Evolutionary conservation across 2,329 filamentous ascomycete genomes (phyloP).

Genomic region (Colletotrichum trifolii): DNA sequence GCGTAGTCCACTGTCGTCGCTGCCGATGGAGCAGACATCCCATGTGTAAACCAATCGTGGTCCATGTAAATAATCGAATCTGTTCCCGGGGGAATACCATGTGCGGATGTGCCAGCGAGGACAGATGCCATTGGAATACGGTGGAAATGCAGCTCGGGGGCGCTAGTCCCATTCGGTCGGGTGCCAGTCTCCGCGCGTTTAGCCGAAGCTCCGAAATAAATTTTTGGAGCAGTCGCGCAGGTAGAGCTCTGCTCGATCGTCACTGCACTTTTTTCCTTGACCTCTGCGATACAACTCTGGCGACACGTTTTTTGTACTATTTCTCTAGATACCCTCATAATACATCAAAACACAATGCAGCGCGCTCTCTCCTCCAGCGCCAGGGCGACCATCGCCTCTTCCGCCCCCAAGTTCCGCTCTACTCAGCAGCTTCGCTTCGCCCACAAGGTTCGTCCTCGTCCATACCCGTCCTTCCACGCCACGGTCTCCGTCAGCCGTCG

Average conservation of each 20-base stretch:
- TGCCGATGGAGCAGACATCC: not conserved
- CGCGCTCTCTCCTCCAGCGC: constrained; percentile 87
- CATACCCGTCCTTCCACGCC: too few species aligned
- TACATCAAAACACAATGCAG: constrained; percentile 77
- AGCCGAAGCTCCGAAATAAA: constrained; percentile 54
- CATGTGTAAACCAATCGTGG: not conserved
- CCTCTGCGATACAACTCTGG: constrained; percentile 42
- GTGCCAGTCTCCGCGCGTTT: constrained; percentile 49
- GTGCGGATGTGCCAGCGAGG: constrained; percentile 35
- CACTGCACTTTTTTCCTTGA: constrained; percentile 41
- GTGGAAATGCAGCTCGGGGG: constrained; percentile 45
- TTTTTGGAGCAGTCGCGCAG: constrained; percentile 48
- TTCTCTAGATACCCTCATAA: constrained; percentile 45
- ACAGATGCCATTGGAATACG: constrained; percentile 50
- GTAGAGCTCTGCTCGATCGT: constrained; percentile 34
- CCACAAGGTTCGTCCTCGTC: constrained; percentile 79
- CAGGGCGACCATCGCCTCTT: constrained; percentile 82
- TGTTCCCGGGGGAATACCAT: constrained; percentile 28
- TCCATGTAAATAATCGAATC: constrained; percentile 6
- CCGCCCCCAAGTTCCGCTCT: constrained; percentile 73
- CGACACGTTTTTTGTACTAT: constrained; percentile 44
- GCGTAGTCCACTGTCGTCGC: too few species aligned
- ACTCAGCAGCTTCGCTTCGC: constrained; percentile 93
- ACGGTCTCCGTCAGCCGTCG: too few species aligned
- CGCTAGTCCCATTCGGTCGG: constrained; percentile 45